A percentile compares a stretch with the other conserved stretches of the same genome.
Conservation (phyloP, 257 asterid genomes). For the Jaltomata sinuosa region DNA sequence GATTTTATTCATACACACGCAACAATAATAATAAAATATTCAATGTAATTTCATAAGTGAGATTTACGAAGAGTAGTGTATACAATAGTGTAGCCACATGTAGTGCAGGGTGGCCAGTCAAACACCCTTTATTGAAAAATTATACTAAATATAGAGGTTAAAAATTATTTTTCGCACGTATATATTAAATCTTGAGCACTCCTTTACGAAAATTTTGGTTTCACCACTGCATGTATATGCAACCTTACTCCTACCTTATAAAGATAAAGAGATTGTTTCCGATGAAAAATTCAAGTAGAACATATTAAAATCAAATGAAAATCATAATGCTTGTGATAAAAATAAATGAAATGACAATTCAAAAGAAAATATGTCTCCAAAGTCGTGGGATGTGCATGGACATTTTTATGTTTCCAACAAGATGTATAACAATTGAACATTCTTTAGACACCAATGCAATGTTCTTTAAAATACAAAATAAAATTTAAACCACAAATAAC, state of each 20-base stretch:
- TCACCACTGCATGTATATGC: too few relatives aligned
- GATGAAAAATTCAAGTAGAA: too few relatives aligned
- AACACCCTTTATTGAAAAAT: too few relatives aligned
- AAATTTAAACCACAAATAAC: background rate
- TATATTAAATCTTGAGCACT: too few relatives aligned
- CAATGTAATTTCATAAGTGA: too few relatives aligned
- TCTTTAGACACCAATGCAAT: background rate
- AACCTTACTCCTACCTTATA: background rate
- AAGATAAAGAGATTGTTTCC: background rate
- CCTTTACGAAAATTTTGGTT: too few relatives aligned
- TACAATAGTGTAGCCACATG: too few relatives aligned
- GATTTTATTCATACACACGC: background rate
- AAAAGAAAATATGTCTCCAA: background rate
- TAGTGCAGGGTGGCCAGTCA: too few relatives aligned
- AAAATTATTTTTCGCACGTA: too few relatives aligned
- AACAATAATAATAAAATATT: too few relatives aligned
- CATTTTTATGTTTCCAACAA: background rate
- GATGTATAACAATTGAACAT: background rate
- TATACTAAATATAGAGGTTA: too few relatives aligned
- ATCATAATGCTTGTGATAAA: background rate
- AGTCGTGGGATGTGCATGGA: background rate
- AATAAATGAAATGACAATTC: background rate
- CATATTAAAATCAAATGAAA: background rate
- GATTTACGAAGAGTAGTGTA: too few relatives aligned
- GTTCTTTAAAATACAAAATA: background rate